Evolutionary conservation across 1,139 yeast species (phyloP).

Genomic region (Spencermartinsiella ligniputridi): DNA sequence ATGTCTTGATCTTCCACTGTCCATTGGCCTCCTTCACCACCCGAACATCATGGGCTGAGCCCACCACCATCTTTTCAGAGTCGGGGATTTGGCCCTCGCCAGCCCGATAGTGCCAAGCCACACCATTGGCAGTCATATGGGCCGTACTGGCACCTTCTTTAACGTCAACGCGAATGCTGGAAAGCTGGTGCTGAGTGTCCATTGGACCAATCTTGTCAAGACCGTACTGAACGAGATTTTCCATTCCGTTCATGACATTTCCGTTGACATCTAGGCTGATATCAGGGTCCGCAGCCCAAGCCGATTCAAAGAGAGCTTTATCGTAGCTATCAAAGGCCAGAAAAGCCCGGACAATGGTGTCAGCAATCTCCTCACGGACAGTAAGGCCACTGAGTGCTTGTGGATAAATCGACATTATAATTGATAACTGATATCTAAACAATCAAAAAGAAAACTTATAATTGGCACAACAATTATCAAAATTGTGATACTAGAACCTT

Average conservation of each 20-base stretch:
- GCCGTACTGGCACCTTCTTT: conserved; percentile 6
- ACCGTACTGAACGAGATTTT: background rate
- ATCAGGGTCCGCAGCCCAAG: conserved; percentile 1
- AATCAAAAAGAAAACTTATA: too few species aligned
- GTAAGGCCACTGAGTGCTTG: background rate
- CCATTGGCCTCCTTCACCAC: conserved; percentile 4
- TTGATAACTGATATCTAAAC: too few species aligned
- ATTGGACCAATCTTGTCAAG: conserved; percentile 5
- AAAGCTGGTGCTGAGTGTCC: conserved; percentile 8
- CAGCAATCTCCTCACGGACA: conserved; percentile 7
- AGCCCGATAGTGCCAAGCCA: conserved; percentile 3
- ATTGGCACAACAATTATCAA: too few species aligned
- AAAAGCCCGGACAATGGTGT: conserved; percentile 2
- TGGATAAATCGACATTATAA: too few species aligned
- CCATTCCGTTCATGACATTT: conserved; percentile 2
- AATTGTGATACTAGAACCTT: too few species aligned
- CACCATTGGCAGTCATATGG: conserved; percentile 3
- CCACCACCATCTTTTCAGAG: conserved; percentile 1
- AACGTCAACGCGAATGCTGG: conserved; percentile 8
- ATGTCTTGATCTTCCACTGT: conserved; percentile 5
- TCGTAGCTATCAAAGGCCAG: conserved; percentile 9
- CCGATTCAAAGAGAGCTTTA: conserved; percentile 5
- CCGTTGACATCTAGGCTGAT: conserved; percentile 2
- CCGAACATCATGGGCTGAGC: conserved; percentile 2
- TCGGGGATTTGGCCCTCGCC: conserved; percentile 4